phyloP scores from a whole-genome alignment of 306 rosid genomes.

The Cicer chorassanicum region DNA sequence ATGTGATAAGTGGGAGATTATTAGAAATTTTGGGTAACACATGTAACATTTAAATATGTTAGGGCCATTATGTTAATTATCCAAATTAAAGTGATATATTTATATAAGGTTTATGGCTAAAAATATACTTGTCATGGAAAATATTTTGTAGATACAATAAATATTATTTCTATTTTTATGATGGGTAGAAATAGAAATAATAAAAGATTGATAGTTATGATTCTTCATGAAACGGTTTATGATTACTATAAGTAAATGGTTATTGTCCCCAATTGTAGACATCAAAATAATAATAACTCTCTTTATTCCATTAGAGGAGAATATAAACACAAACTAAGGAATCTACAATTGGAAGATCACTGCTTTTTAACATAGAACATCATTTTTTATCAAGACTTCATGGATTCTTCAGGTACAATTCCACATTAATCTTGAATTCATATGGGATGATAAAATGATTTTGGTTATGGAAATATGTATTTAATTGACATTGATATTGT shows the following conservation, averaged over 20 bases:
- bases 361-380: background rate
- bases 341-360: background rate
- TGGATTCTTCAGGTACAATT: background rate
- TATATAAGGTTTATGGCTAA: background rate
- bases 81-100: background rate
- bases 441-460: too few species aligned
- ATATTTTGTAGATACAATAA: too few species aligned
- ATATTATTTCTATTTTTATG: too few species aligned
- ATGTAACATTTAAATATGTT: too few species aligned
- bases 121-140: background rate
- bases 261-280: background rate
- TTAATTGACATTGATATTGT: too few species aligned
- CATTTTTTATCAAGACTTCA: background rate
- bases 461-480: background rate
- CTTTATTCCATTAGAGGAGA: background rate
- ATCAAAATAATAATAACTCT: background rate
- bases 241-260: too few species aligned
- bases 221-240: too few species aligned
- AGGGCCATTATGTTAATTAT: too few species aligned
- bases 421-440: background rate
- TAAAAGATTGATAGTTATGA: too few species aligned
- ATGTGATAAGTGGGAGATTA: too few species aligned
- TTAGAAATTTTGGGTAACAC: background rate
- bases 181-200: too few species aligned
- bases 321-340: background rate